Evolutionary conservation across 1,284 basidiomycete species (phyloP).

Genomic region (Lignosus rhinocerotis): DNA sequence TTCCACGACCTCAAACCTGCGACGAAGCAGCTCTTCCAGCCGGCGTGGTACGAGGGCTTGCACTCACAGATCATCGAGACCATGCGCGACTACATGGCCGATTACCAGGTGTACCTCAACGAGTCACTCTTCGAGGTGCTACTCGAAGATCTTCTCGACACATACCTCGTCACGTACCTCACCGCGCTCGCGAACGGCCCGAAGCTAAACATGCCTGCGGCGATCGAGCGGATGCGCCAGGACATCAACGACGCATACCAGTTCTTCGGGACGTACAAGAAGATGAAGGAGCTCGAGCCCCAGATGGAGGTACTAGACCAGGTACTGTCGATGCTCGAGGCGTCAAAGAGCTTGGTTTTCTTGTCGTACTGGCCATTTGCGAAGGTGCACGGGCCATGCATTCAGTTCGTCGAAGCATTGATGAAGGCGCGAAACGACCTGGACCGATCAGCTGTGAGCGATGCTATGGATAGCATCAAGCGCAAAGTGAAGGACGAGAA

Average conservation of each 20-base stretch:
- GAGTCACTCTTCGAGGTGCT: slow-evolving; percentile 90
- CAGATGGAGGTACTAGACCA: slow-evolving; percentile 89
- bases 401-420: slow-evolving; percentile 87
- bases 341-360: slow-evolving; percentile 92
- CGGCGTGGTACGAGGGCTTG: slow-evolving; percentile 86
- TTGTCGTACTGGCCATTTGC: slow-evolving; percentile 96
- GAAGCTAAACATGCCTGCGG: slow-evolving; percentile 88
- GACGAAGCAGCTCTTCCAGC: slow-evolving; percentile 84
- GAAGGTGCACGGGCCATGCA: slow-evolving; percentile 92
- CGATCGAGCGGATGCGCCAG: slow-evolving; percentile 78
- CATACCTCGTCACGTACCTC: slow-evolving; percentile 90
- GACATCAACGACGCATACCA: slow-evolving; percentile 80
- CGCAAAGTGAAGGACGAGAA: slow-evolving; percentile 90
- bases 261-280: slow-evolving; percentile 84
- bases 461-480: slow-evolving; percentile 93
- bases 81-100: slow-evolving; percentile 92
- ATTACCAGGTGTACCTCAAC: slow-evolving; percentile 92
- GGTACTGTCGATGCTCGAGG: slow-evolving; percentile 83
- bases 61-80: slow-evolving; percentile 90
- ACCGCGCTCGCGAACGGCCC: slow-evolving; percentile 83
- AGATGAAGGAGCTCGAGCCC: slow-evolving; percentile 77
- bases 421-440: slow-evolving; percentile 91
- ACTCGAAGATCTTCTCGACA: slow-evolving; percentile 90
- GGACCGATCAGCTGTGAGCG: slow-evolving; percentile 83
- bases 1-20: slow-evolving; percentile 95